A percentile compares a stretch with the other conserved stretches of the same genome.
phyloP scores from a whole-genome alignment of 345 rosid species.

The Excoecaria cochinchinensis region DNA sequence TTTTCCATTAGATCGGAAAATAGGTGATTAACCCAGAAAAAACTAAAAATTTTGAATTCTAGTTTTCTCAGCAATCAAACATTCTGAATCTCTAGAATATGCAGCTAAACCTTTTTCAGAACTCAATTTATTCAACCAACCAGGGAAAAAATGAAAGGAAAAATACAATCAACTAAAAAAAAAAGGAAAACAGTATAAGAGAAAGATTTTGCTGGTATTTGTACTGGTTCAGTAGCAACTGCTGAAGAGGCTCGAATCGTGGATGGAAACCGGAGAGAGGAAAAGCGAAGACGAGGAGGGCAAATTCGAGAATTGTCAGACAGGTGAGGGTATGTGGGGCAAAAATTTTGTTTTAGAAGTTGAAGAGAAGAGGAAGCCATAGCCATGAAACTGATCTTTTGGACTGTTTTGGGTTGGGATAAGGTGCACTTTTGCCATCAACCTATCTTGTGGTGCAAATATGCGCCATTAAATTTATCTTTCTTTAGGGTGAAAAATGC shows the following conservation, averaged over 20 bases:
- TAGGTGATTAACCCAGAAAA: background rate
- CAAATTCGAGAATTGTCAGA: conserved; percentile 22
- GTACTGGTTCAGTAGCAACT: conserved; percentile 47
- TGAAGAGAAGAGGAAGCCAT: conserved; percentile 38
- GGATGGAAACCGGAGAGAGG: conserved; percentile 35
- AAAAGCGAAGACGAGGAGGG: conserved; percentile 34
- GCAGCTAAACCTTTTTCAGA: background rate
- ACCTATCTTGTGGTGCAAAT: no score
- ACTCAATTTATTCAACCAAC: background rate
- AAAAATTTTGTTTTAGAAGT: conserved; percentile 28
- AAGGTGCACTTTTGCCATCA: no score
- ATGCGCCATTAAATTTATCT: no score
- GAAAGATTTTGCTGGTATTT: background rate
- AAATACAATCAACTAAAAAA: background rate
- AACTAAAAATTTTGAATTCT: background rate
- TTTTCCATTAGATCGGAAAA: no score
- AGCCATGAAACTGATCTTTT: no score
- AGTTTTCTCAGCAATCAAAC: background rate
- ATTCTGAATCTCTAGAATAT: background rate
- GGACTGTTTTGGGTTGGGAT: no score
- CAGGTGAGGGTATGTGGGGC: conserved; percentile 35
- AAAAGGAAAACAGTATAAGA: background rate
- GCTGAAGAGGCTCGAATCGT: conserved; percentile 36
- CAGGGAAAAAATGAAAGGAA: no score
- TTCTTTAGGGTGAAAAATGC: no score